phyloP scores from a whole-genome alignment of 2,329 filamentous ascomycete species.

The Fusarium sterilihyphosum region DNA sequence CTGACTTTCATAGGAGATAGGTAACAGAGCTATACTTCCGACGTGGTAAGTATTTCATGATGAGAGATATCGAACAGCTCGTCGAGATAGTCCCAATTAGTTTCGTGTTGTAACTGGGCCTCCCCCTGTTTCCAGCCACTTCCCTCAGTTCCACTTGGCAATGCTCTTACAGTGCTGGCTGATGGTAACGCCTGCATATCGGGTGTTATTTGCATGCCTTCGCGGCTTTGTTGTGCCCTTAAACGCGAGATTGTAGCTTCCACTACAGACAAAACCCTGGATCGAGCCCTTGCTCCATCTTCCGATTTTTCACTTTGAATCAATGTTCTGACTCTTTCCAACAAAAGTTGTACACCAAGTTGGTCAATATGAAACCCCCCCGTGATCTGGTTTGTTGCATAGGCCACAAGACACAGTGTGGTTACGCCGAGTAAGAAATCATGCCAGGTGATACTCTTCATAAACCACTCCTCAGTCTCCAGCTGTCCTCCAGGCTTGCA shows the following conservation, averaged over 20 bases:
- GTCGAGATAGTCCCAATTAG: not conserved
- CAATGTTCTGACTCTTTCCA: not conserved
- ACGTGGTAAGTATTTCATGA: fast-evolving
- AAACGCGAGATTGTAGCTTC: not conserved
- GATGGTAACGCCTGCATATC: not conserved
- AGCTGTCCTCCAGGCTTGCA: not conserved
- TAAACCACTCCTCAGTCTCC: not conserved
- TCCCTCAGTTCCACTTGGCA: not conserved
- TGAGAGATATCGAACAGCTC: not conserved
- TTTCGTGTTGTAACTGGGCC: not conserved
- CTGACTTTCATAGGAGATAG: not conserved
- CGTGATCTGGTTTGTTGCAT: fast-evolving
- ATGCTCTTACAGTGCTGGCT: not conserved
- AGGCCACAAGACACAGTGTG: not conserved
- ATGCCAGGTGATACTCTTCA: slow-evolving; percentile 1
- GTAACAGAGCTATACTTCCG: not conserved
- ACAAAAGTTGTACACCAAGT: not conserved
- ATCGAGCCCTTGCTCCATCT: not conserved
- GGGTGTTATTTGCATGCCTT: fast-evolving
- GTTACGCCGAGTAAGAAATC: not conserved
- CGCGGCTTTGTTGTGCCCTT: not conserved
- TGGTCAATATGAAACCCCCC: not conserved
- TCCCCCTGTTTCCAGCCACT: not conserved
- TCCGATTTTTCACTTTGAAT: not conserved
- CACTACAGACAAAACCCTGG: not conserved